Evolutionary conservation across 2,329 filamentous ascomycete genomes (phyloP).

Genomic region (Fonsecaea monophora): DNA sequence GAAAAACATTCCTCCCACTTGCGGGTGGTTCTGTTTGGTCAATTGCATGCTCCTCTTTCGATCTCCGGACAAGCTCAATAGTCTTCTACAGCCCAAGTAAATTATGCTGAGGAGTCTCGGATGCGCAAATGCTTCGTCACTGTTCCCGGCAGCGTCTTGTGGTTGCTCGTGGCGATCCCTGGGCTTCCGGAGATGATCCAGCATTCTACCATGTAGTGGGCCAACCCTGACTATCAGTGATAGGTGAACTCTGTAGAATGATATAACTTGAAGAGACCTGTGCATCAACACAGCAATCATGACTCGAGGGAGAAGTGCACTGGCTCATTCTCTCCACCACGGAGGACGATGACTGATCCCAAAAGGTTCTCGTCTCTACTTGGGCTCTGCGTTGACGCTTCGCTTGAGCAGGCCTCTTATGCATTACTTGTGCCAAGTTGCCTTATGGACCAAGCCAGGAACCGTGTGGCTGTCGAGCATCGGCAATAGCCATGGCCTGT

Average conservation of each 20-base stretch:
- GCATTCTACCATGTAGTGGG: neutral
- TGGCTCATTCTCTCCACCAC: constrained; percentile 29
- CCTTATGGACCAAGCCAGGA: constrained; percentile 45
- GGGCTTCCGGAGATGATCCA: constrained; percentile 50
- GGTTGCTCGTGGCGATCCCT: constrained; percentile 65
- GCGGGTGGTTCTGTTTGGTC: too few relatives aligned
- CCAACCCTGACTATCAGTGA: constrained; percentile 24
- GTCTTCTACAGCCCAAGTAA: too few relatives aligned
- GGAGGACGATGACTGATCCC: constrained; percentile 49
- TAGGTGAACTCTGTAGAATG: constrained; percentile 25
- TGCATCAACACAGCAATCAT: constrained; percentile 41
- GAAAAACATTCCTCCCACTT: too few relatives aligned
- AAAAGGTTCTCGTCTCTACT: constrained; percentile 49
- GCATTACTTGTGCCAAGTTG: constrained; percentile 50
- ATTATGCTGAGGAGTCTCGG: neutral
- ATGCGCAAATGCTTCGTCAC: constrained; percentile 51
- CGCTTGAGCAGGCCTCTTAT: constrained; percentile 50
- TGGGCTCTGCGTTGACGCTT: constrained; percentile 47
- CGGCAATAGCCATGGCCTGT: constrained; percentile 13
- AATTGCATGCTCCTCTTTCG: neutral
- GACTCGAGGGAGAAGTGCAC: constrained; percentile 39
- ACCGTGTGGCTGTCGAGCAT: constrained; percentile 39
- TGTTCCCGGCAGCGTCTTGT: constrained; percentile 62
- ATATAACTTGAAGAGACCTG: constrained; percentile 29
- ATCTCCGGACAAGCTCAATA: neutral